Base-by-base conservation (phyloP, 2,329 filamentous ascomycete genomes). In the Phialophora chinensis region DNA sequence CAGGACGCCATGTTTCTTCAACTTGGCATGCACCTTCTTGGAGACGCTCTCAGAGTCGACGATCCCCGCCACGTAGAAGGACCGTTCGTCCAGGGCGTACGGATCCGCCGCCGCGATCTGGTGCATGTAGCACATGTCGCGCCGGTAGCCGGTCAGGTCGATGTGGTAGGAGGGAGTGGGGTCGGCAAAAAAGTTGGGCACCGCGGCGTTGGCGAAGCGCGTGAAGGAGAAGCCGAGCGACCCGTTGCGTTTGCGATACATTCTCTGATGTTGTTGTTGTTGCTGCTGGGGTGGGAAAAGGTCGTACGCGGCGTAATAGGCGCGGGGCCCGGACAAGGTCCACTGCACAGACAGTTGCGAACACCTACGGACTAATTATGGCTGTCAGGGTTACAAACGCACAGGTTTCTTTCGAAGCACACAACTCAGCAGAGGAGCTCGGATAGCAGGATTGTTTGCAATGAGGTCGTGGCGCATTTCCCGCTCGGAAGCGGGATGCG, bases 91-190 rank as follows among this genome's bases (percentile, higher is more conserved):
- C 2, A 71, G 62, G 1, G 58, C 57, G 50, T 68, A 68, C 11
- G 67, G 62, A 50, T 71, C 27, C 2, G 59, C 5, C 10, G 67
- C 65, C 10, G 69, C 57, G 57, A 71, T 60, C 25, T 71, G 69
- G 42, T 71, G 69, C 56, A 65, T 66, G 60, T 71, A 71, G 64
- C 65, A 65, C 67, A 71, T 69, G 60, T 71, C 69, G 31, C 57
- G 65, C 7, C 66, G 67, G 44, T 50, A 58, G 35, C 25, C n/a
- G 25, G 47, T 57, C 62, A 67, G 59, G 38, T 66, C 56, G 35
- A 35, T 49, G 8, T 38, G 64, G 17, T 23, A 50, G 2, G 63
- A 44, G 3, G 56, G 62, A 0, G 55, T 50, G 10, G 54, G 58
- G 42, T 67, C 61, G 3, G 55, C 67, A 38, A 67, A 67, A 49